A percentile compares a stretch with the other conserved stretches of the same genome.
phyloP scores from a whole-genome alignment of 768 basidiomycete genomes.

The Pilatotrama ljubarskyi region DNA sequence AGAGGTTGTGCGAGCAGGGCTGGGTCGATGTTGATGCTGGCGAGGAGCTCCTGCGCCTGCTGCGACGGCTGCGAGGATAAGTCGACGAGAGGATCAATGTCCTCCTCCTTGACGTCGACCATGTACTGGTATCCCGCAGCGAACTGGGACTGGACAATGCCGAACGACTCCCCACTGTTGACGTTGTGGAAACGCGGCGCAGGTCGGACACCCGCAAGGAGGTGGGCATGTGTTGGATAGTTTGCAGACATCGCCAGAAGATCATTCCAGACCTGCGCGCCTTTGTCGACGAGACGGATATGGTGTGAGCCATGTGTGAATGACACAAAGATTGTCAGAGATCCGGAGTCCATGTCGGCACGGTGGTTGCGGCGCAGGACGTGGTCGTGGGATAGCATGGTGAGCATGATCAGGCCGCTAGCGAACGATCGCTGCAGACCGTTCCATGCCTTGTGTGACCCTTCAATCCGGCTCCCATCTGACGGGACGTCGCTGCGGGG shows the following conservation, averaged over 20 bases:
- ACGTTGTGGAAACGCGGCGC: too few relatives aligned
- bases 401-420: slow-evolving; percentile 26
- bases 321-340: slow-evolving; percentile 4
- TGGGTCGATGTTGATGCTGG: too few relatives aligned
- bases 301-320: slow-evolving; percentile 30
- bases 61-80: too few relatives aligned
- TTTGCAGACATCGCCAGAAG: neutral
- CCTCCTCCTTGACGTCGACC: too few relatives aligned
- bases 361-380: slow-evolving; percentile 27
- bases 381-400: slow-evolving; percentile 23
- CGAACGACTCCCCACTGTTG: too few relatives aligned
- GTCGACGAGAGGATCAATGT: too few relatives aligned
- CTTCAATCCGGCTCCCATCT: slow-evolving; percentile 33
- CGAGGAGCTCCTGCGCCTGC: too few relatives aligned
- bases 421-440: slow-evolving; percentile 22
- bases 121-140: too few relatives aligned
- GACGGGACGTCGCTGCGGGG: slow-evolving; percentile 23
- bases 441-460: slow-evolving; percentile 34
- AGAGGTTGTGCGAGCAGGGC: too few relatives aligned
- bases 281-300: slow-evolving; percentile 22
- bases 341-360: neutral
- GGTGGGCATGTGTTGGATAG: too few relatives aligned
- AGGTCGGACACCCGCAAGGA: too few relatives aligned
- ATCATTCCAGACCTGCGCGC: slow-evolving; percentile 22
- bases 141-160: too few relatives aligned